phyloP scores from a whole-genome alignment of 139 green algal species.

The Chlamydomonas urium region DNA sequence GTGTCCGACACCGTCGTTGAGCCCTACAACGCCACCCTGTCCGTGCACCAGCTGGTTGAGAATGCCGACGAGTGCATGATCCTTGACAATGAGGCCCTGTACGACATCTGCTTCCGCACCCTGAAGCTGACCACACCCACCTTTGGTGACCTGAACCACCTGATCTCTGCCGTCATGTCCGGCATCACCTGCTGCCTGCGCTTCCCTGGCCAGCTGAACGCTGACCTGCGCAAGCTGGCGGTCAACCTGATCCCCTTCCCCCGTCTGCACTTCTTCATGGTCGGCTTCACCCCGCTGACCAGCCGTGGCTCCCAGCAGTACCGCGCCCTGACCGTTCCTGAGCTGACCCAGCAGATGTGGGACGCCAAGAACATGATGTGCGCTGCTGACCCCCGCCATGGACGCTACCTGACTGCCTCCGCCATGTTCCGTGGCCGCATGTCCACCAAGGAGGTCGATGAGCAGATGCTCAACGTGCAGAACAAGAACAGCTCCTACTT shows the following conservation, averaged over 20 bases:
- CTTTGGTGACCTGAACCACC: constrained; percentile 92
- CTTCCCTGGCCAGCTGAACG: constrained; percentile 98
- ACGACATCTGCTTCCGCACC: constrained; percentile 99
- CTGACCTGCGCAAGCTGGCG: constrained; percentile 97
- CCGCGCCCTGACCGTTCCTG: constrained; percentile 92
- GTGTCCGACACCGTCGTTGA: constrained; percentile 99
- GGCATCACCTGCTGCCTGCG: constrained; percentile 93
- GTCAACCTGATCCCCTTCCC: constrained; percentile 99
- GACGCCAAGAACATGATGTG: constrained; percentile 99
- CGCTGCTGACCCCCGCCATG: constrained; percentile 94
- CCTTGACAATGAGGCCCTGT: constrained; percentile 90
- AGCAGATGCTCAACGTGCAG: constrained; percentile 98
- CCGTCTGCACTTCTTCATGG: constrained; percentile 99
- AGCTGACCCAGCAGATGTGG: constrained; percentile 99
- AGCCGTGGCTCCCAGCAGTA: constrained; percentile 96
- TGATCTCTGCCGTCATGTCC: constrained; percentile 94
- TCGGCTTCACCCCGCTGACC: constrained; percentile 98
- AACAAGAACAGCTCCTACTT: constrained; percentile 98
- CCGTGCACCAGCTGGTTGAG: constrained; percentile 99
- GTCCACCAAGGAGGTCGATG: constrained; percentile 87
- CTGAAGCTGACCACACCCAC: constrained; percentile 98
- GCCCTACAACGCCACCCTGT: constrained; percentile 99
- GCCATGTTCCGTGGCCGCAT: constrained; percentile 81
- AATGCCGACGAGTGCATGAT: constrained; percentile 99
- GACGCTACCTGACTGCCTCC: constrained; percentile 86